Conservation (phyloP, 176 grass and related monocot species). For the Chloris gayana region DNA sequence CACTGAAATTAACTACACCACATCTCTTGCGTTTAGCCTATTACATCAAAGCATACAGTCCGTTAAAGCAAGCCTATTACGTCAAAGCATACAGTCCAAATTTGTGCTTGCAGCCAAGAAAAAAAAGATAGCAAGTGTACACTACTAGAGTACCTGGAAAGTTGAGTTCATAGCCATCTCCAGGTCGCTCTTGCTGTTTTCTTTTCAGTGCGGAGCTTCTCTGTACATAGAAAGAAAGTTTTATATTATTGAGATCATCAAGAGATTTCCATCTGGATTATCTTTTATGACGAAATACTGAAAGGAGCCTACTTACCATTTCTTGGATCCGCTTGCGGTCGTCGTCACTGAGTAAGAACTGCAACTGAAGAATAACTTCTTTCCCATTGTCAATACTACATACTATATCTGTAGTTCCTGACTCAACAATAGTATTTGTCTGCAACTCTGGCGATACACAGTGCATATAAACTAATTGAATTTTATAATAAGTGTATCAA, state of each 20-base stretch:
- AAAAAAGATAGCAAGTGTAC: neutral
- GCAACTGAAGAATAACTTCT: constrained; percentile 38
- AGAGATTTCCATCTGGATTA: neutral
- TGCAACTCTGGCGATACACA: constrained; percentile 30
- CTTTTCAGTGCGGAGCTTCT: constrained; percentile 45
- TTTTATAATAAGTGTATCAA: constrained; percentile 14
- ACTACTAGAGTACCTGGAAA: constrained; percentile 39
- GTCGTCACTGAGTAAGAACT: constrained; percentile 52
- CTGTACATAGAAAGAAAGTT: constrained; percentile 28
- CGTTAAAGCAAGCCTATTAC: constrained; percentile 2
- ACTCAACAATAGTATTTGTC: constrained; percentile 41
- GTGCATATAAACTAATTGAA: neutral
- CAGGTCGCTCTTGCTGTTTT: constrained; percentile 38
- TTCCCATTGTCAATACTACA: constrained; percentile 38
- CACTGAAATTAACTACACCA: neutral
- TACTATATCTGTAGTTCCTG: constrained; percentile 42
- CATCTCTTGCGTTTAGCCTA: neutral
- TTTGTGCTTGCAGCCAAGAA: constrained; percentile 6
- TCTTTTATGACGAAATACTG: constrained; percentile 4
- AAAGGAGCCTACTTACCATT: constrained; percentile 35
- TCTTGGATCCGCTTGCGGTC: constrained; percentile 50
- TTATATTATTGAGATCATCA: neutral
- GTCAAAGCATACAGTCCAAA: constrained; percentile 14
- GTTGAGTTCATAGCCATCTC: constrained; percentile 24
- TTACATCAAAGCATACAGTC: constrained; percentile 10